phyloP scores from a whole-genome alignment of 2,329 filamentous ascomycete species.

The Coccinonectria pachysandricola region DNA sequence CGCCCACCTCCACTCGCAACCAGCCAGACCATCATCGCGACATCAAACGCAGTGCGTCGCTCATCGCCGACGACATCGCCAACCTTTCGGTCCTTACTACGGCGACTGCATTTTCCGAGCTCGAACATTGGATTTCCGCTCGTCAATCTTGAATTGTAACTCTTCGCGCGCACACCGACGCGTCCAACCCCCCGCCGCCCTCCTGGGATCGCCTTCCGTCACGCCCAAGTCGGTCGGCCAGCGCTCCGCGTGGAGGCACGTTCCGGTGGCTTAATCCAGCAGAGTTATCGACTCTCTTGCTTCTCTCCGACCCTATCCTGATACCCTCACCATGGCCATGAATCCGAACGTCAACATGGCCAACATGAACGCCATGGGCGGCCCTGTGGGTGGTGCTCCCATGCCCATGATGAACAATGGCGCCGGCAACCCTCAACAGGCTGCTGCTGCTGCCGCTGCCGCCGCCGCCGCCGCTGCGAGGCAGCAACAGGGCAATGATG shows the following conservation, averaged over 20 bases:
- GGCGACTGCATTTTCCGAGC: background rate
- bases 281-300: slow-evolving; percentile 16
- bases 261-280: slow-evolving; percentile 22
- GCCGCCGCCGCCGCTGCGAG: slow-evolving; percentile 21
- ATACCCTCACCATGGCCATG: slow-evolving; percentile 30
- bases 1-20: background rate
- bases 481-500: slow-evolving; percentile 34
- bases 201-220: slow-evolving; percentile 19
- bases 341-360: slow-evolving; percentile 56
- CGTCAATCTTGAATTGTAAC: too few species aligned
- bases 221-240: slow-evolving; percentile 24
- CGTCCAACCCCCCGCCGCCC: slow-evolving; percentile 10
- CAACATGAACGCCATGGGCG: slow-evolving; percentile 59
- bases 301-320: slow-evolving; percentile 10
- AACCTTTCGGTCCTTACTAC: background rate
- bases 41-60: too few species aligned
- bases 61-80: too few species aligned
- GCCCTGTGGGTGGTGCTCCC: slow-evolving; percentile 49
- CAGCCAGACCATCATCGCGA: background rate
- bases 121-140: too few species aligned
- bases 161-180: slow-evolving; percentile 18
- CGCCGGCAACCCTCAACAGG: slow-evolving; percentile 26
- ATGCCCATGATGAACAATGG: slow-evolving; percentile 60
- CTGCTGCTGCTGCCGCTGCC: slow-evolving; percentile 19
- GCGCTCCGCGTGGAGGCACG: slow-evolving; percentile 24